Conservation (phyloP, 73 alveolate genomes). For the Paramecium sonneborni region DNA sequence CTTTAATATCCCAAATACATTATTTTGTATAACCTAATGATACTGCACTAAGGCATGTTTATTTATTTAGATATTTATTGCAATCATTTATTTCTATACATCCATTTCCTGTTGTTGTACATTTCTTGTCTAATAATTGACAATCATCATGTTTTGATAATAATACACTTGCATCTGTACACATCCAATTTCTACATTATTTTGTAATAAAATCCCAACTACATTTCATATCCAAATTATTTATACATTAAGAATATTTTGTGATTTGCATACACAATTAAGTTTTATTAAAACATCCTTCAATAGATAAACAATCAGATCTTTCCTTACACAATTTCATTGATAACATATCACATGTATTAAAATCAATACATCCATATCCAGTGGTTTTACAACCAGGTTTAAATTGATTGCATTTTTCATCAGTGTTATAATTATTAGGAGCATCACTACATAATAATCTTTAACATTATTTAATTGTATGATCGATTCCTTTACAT, state of each 20-base stretch:
- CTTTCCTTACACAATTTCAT: background rate
- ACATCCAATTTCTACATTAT: background rate
- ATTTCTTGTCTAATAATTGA: background rate
- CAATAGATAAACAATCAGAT: background rate
- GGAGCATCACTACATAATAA: constrained; percentile 14
- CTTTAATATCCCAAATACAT: background rate
- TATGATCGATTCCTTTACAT: constrained; percentile 1
- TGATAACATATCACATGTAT: background rate
- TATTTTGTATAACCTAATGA: background rate
- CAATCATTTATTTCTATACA: background rate
- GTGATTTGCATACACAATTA: background rate
- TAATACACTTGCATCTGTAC: constrained; percentile 32
- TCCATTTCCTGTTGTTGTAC: background rate
- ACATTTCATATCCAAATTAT: background rate
- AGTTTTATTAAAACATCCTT: background rate
- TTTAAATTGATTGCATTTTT: background rate
- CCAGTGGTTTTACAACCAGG: constrained; percentile 35
- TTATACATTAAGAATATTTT: background rate
- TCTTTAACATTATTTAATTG: background rate
- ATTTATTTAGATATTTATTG: background rate
- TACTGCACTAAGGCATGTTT: background rate
- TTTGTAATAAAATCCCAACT: background rate
- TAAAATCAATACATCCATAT: constrained; percentile 8
- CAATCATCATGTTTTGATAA: background rate
- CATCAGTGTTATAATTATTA: constrained; percentile 20